phyloP scores from a whole-genome alignment of 257 asterid genomes.

The Ligustrum vulgare region DNA sequence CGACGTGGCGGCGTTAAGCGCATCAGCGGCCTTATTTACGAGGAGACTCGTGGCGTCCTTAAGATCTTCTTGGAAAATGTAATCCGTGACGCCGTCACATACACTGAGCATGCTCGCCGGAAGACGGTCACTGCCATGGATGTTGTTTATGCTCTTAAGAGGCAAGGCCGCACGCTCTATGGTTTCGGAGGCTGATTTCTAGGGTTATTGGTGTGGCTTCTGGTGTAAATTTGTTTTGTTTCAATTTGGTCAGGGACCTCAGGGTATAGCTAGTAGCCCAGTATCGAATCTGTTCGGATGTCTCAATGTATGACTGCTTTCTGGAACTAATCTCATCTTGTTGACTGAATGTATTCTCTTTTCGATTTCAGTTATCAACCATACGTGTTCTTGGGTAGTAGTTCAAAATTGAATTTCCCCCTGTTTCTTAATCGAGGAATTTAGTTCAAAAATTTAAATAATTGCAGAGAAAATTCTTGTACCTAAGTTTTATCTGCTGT shows the following conservation, averaged over 20 bases:
- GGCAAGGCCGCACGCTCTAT: constrained; percentile 50
- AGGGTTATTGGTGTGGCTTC: background rate
- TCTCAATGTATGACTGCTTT: background rate
- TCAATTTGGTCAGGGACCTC: background rate
- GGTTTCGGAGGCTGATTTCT: constrained; percentile 45
- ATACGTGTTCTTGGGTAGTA: no score
- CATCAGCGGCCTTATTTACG: constrained; percentile 52
- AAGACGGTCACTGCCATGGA: constrained; percentile 59
- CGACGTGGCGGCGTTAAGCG: constrained; percentile 58
- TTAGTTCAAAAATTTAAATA: no score
- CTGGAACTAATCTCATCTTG: no score
- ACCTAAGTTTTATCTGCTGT: no score
- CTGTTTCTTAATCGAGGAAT: no score
- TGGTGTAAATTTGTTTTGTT: constrained; percentile 20
- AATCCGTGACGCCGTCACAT: constrained; percentile 50
- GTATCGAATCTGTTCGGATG: background rate
- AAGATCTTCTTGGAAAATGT: constrained; percentile 51
- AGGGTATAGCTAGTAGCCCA: no score
- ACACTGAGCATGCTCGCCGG: constrained; percentile 54
- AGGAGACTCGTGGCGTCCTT: constrained; percentile 51
- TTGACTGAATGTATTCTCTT: background rate
- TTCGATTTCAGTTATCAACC: background rate
- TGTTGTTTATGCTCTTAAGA: constrained; percentile 48
- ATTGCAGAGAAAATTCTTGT: no score
- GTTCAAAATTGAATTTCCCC: no score